phyloP scores from a whole-genome alignment of 2,329 filamentous ascomycete genomes.

The Aspergillus sp. region DNA sequence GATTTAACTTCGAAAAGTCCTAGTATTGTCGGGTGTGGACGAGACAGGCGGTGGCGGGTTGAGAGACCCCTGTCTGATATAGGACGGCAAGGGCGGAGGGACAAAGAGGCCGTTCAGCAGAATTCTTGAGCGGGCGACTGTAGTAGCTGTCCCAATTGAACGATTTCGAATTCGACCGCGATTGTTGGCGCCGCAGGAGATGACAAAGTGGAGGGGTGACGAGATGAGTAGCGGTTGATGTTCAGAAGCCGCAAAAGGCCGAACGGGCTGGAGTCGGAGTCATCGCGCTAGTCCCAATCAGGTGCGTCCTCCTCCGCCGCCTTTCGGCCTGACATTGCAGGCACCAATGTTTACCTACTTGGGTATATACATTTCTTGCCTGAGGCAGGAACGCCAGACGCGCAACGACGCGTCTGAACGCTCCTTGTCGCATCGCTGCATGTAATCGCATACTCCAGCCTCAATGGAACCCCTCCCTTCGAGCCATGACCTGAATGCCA shows the following conservation, averaged over 20 bases:
- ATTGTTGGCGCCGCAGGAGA: constrained; percentile 18
- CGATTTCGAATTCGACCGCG: constrained; percentile 15
- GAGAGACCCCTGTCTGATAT: constrained; percentile 15
- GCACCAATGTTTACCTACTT: constrained; percentile 7
- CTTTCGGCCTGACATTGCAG: constrained; percentile 23
- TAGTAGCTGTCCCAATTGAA: constrained; percentile 25
- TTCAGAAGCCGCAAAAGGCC: constrained; percentile 39
- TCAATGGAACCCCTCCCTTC: not conserved
- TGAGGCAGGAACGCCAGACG: constrained; percentile 25
- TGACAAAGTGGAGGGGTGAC: constrained; percentile 27
- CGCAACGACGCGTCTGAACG: constrained; percentile 31
- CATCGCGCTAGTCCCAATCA: constrained; percentile 27
- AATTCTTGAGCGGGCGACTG: constrained; percentile 12
- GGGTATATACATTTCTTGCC: constrained; percentile 6
- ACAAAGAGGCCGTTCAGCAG: constrained; percentile 2
- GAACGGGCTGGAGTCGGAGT: constrained; percentile 18
- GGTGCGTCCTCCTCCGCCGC: constrained; percentile 20
- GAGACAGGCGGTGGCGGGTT: constrained; percentile 18
- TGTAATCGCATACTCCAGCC: constrained; percentile 5
- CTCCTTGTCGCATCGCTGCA: constrained; percentile 14
- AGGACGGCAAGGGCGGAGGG: constrained; percentile 11
- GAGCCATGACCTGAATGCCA: not conserved
- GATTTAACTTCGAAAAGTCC: constrained; percentile 3
- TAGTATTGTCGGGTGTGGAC: constrained; percentile 8
- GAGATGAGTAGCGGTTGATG: constrained; percentile 29